Base-by-base conservation (phyloP, 345 rosid genomes). In the Turritis glabra region DNA sequence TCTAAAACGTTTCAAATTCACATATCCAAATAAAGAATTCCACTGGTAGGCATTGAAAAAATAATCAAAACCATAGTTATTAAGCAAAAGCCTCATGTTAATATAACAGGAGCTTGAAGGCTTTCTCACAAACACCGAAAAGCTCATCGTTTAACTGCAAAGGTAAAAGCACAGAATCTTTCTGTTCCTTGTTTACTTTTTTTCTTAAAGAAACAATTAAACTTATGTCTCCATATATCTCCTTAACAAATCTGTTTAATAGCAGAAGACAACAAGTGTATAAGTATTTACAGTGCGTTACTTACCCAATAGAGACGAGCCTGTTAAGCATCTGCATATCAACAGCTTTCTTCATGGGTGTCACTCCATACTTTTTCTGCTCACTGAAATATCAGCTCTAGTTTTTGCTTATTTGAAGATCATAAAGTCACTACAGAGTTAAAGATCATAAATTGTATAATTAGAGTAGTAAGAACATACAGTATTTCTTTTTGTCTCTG, bases 331-430 rank as follows among this genome's bases (percentile, higher is more conserved):
- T 85, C 72, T 88, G 81, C 69, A 94, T 84, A 82, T 89, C 89
- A 44, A 94, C 97, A 33, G 93, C 90, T 79, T 90, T 94, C 70
- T 87, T 90, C 75, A 82, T 72, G 48, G 91, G 87, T 62, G 98
- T 94, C 74, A 82, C 80, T 79, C 98, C 98, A 82, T 84, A 91
- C 29, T 65, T 76, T 76, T 88, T 90, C 83, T 88, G 97, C 84
- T 91, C 98, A 84, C 98, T 94, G 85, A 40, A 78, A 65, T 25
- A 72, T 43, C 48, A 64, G 48, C 37, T 32, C 10, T 32, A 32
- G 11, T 32, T 32, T 32, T 32, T 32, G 37, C 11, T 32, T 32
- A 37, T 37, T 37, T 37, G 40, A 37, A 46, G 41, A 43, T 50
- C 37, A 65, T 29, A 8, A 51, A 17, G 37, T 35, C 8, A 27